These are phyloP conservation scores for Ploettnerulaceae sp. DNA, from an alignment of 2,329 filamentous ascomycete species.

Conservation along the genomic window DNA sequence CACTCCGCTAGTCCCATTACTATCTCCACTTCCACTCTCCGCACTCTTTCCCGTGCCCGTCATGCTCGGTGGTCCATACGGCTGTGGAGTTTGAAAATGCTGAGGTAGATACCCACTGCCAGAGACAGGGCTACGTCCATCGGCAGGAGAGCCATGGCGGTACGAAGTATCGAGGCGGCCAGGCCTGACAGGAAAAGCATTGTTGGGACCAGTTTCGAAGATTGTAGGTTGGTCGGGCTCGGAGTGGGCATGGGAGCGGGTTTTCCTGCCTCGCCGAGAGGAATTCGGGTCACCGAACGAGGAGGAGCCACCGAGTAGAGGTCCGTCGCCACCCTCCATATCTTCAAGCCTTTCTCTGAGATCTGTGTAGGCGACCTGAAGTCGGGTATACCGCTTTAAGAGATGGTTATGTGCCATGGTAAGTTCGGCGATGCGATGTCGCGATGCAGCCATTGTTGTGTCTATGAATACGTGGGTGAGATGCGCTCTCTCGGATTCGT, in stretches of 20 bases:
- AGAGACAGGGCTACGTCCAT: conserved; percentile 3
- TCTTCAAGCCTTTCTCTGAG: conserved; percentile 34
- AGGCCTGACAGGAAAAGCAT: not conserved
- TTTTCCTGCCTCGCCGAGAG: not conserved
- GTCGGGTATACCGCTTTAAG: conserved; percentile 45
- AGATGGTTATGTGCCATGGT: conserved; percentile 49
- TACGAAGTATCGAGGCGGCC: not conserved
- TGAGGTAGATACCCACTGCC: not conserved
- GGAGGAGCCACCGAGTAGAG: conserved; percentile 8
- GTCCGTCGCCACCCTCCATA: not conserved
- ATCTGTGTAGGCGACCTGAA: conserved; percentile 41
- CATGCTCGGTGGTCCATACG: conserved; percentile 2
- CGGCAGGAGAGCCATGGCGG: conserved; percentile 4
- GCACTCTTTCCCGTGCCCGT: not conserved
- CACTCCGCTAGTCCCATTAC: not conserved
- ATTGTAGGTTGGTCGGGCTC: conserved; percentile 4
- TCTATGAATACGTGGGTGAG: conserved; percentile 21
- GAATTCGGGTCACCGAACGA: not conserved
- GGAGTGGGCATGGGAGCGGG: conserved; percentile 3
- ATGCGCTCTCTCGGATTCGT: conserved; percentile 5
- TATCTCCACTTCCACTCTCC: conserved; percentile 11
- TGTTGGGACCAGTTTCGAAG: not conserved
- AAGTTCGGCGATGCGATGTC: conserved; percentile 41
- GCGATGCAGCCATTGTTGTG: conserved; percentile 17
- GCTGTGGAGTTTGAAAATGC: conserved; percentile 10